phyloP scores from a whole-genome alignment of 2,329 filamentous ascomycete species.

The Penicillium sp. region DNA sequence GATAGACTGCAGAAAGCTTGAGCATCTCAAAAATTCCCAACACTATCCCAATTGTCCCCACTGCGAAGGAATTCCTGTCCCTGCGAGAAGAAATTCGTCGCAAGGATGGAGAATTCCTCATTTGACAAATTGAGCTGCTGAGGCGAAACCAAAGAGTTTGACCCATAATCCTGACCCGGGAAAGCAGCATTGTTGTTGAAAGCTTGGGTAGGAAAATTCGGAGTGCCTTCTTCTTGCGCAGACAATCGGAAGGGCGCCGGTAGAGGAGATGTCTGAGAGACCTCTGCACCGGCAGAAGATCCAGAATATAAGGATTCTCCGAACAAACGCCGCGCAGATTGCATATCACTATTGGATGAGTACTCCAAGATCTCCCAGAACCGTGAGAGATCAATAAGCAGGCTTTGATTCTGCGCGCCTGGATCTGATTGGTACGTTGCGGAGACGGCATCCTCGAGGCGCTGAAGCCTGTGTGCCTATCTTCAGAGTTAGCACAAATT shows the following conservation, averaged over 20 bases:
- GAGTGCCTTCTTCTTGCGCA: conserved; percentile 20
- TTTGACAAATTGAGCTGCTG: conserved; percentile 31
- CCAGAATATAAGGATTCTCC: conserved; percentile 42
- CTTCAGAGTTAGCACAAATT: not conserved
- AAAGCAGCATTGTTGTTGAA: conserved; percentile 19
- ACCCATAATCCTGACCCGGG: conserved; percentile 16
- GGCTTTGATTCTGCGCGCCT: conserved; percentile 35
- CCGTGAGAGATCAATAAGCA: conserved; percentile 49
- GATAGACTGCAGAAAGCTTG: not conserved
- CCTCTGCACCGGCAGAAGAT: conserved; percentile 34
- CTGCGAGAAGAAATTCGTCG: conserved; percentile 52
- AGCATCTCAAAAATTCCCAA: conserved; percentile 32
- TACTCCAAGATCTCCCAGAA: conserved; percentile 55
- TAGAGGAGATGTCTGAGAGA: conserved; percentile 46
- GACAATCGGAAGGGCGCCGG: conserved; percentile 46
- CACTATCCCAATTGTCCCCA: conserved; percentile 39
- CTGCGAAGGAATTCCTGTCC: conserved; percentile 45
- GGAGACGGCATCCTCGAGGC: conserved; percentile 48
- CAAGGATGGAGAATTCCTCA: conserved; percentile 50
- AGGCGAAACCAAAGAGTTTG: conserved; percentile 22
- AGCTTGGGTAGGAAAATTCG: conserved; percentile 21
- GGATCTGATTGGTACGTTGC: conserved; percentile 43
- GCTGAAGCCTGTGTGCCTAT: conserved; percentile 47
- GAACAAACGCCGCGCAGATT: conserved; percentile 42
- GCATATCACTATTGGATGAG: conserved; percentile 43